Evolutionary conservation across 768 basidiomycete genomes (phyloP).

Genomic region (Trametes cinnabarina): DNA sequence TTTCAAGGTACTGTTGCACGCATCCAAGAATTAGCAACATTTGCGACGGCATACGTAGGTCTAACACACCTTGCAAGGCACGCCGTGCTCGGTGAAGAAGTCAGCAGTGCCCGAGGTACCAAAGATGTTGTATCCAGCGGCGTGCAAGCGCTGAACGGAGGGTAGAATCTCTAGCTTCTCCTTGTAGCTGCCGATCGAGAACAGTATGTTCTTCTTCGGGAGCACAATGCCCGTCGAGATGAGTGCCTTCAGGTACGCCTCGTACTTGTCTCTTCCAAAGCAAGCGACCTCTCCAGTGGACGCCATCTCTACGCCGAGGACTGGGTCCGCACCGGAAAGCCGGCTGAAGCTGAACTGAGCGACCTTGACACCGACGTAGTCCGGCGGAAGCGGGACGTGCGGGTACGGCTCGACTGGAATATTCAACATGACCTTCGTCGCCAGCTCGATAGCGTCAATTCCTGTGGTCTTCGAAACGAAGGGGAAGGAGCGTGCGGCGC

Average conservation of each 20-base stretch:
- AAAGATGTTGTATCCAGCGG: conserved; percentile 93
- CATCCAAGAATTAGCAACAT: too few species aligned
- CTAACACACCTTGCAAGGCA: conserved; percentile 88
- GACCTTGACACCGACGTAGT: conserved; percentile 98
- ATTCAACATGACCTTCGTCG: conserved; percentile 97
- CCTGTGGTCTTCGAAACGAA: conserved; percentile 99
- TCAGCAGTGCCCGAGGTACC: conserved; percentile 97
- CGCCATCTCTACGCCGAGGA: conserved; percentile 99
- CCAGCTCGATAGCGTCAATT: conserved; percentile 97
- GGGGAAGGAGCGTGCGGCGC: conserved; percentile 96
- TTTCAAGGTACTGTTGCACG: conserved; percentile 94
- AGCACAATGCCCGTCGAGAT: conserved; percentile 93
- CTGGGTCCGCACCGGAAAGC: conserved; percentile 94
- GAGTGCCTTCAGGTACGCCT: conserved; percentile 96
- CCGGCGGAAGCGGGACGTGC: conserved; percentile 77
- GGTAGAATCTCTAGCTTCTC: conserved; percentile 97
- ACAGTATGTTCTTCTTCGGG: conserved; percentile 96
- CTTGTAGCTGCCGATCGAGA: conserved; percentile 95
- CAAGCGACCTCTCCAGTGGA: conserved; percentile 99
- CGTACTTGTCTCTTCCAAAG: conserved; percentile 96
- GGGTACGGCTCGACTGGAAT: conserved; percentile 90
- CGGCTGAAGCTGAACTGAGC: conserved; percentile 99
- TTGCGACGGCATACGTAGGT: too few species aligned
- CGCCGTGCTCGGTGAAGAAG: conserved; percentile 94
- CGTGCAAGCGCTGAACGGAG: conserved; percentile 90